Percentiles rank a stretch among this genome's conserved stretches.
Conservation (phyloP, 2,329 filamentous ascomycete genomes). For the Paecilomyces sp. region DNA sequence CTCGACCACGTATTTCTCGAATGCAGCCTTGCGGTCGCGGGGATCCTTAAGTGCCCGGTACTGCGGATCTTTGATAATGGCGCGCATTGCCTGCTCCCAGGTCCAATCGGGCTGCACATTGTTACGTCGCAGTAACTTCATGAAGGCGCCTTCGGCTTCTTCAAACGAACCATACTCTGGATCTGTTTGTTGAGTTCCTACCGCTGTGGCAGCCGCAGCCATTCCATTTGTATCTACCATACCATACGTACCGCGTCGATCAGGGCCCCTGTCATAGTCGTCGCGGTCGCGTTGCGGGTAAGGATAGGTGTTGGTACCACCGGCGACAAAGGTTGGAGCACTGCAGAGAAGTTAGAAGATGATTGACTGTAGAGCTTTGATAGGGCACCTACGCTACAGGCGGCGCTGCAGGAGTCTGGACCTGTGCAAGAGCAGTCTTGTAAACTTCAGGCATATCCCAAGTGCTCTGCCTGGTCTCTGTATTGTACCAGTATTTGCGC, state of each 20-base stretch:
- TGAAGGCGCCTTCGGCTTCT: slow-evolving; percentile 88
- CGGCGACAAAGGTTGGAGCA: slow-evolving; percentile 52
- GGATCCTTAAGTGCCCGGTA: slow-evolving; percentile 91
- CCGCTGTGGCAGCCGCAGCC: slow-evolving; percentile 23
- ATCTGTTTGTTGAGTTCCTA: slow-evolving; percentile 47
- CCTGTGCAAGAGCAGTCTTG: slow-evolving; percentile 63
- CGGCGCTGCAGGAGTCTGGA: slow-evolving; percentile 35
- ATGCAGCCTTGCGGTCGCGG: slow-evolving; percentile 80
- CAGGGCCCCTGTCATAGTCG: slow-evolving; percentile 40
- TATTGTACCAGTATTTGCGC: slow-evolving; percentile 92
- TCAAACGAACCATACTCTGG: slow-evolving; percentile 73
- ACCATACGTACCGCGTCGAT: slow-evolving; percentile 42
- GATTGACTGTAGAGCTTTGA: slow-evolving; percentile 4
- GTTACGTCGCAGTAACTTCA: slow-evolving; percentile 77
- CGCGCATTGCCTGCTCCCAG: slow-evolving; percentile 83
- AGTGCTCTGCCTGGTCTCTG: slow-evolving; percentile 80
- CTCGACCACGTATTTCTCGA: slow-evolving; percentile 91
- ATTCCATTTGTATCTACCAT: slow-evolving; percentile 35
- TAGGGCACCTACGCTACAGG: slow-evolving; percentile 37
- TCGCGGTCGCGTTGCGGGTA: slow-evolving; percentile 41
- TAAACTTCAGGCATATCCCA: slow-evolving; percentile 90
- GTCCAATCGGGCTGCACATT: slow-evolving; percentile 86
- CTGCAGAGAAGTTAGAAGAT: slow-evolving; percentile 35
- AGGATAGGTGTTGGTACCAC: slow-evolving; percentile 42
- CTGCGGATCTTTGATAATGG: slow-evolving; percentile 81